Evolutionary conservation across 108 stramenopile genomes (phyloP), one percentile per base, ranked within the genome.

Genomic region (Cyclostephanos tholiformis): DNA sequence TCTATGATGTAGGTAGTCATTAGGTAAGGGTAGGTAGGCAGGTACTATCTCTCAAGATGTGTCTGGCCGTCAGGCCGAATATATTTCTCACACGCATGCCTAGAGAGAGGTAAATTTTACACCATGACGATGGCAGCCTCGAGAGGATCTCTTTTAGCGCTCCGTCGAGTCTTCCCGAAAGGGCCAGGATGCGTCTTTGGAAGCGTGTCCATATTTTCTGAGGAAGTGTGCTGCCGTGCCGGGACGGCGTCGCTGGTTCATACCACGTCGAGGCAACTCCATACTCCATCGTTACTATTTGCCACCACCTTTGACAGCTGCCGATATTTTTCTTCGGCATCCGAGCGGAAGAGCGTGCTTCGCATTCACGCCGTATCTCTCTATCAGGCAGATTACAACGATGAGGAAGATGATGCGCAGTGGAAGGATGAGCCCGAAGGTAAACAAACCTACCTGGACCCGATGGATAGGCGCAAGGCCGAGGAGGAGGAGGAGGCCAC

Each of bases 351-450:
- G 30, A 44, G 52, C 43, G 51, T 61, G 67, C 74, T 88, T 67
- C 87, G 94, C 22, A 84, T 84, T 8, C 88, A 92, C 52, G 90
- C 87, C 20, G 87, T 95, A 8, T 83, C 88, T 11, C 65, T 95
- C 27, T 77, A 76, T 61, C 72, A 84, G 27, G 85, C 85, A n/a
- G 85, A 86, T 43, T 89, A 85, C 67, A 61, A 49, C 52, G 87
- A 87, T 49, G 82, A 84, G 13, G 65, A 74, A 19, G 82, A 76
- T 50, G 84, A 86, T 52, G 65, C 56, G 6, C 73, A 51, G 27
- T 75, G 76, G 60, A 44, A 60, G 19, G 81, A 79, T 29, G 55
- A 75, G 20, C 69, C 65, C 25, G 72, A 74, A 17, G 74, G 82
- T 41, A 43, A 32, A 43, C 23, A 65, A 67, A 53, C 65, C 41